phyloP scores from a whole-genome alignment of 306 rosid genomes.

The Hippophae gyantsensis region DNA sequence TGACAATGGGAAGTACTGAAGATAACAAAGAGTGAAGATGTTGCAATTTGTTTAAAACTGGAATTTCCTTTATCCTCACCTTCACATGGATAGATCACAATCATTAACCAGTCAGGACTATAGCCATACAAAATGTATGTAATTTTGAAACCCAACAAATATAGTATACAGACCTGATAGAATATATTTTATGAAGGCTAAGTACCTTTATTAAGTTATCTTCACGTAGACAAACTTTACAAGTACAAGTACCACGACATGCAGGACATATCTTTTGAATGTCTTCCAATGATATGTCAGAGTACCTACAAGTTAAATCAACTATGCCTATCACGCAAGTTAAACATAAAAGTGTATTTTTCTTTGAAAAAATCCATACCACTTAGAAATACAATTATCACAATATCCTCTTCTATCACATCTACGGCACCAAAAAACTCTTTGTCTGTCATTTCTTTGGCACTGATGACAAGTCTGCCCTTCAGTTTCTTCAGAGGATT shows the following conservation, averaged over 20 bases:
- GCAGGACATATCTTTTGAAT: slow-evolving; percentile 81
- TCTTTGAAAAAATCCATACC: slow-evolving; percentile 40
- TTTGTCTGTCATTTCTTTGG: slow-evolving; percentile 47
- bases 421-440: slow-evolving; percentile 66
- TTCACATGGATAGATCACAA: slow-evolving; percentile 27
- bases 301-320: slow-evolving; percentile 48
- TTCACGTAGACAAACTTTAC: slow-evolving; percentile 69
- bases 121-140: slow-evolving; percentile 8
- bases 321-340: slow-evolving; percentile 11
- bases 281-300: slow-evolving; percentile 57
- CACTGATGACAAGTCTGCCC: slow-evolving; percentile 92
- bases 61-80: slow-evolving; percentile 86
- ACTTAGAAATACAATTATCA: slow-evolving; percentile 53
- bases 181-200: not conserved
- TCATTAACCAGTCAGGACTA: slow-evolving; percentile 10
- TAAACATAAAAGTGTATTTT: slow-evolving; percentile 2
- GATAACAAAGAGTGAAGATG: slow-evolving; percentile 69
- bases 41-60: slow-evolving; percentile 66
- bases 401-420: slow-evolving; percentile 95
- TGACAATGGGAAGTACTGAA: slow-evolving; percentile 82
- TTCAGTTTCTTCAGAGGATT: slow-evolving; percentile 59
- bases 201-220: slow-evolving; percentile 85
- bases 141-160: slow-evolving; percentile 12
- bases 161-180: slow-evolving; percentile 1
- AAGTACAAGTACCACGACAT: slow-evolving; percentile 80